Conservation (phyloP, 345 rosid species). For the Gynandropsis gynandra region DNA sequence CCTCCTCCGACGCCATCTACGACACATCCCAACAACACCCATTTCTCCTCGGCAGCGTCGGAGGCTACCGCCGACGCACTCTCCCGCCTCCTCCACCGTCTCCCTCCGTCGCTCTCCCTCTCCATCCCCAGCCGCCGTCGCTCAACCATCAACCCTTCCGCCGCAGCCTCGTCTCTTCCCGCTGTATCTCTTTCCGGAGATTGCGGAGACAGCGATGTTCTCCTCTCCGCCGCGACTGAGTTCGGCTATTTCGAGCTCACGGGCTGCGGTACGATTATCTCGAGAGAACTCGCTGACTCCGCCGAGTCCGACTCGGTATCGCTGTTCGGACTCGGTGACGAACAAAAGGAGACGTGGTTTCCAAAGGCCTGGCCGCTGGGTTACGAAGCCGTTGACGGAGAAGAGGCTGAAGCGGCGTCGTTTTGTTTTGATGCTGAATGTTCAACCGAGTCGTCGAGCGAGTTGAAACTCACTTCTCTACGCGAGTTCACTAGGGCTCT, state of each 20-base stretch:
- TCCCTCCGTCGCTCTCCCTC: conserved; percentile 63
- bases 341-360: conserved; percentile 38
- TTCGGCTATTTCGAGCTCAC: conserved; percentile 54
- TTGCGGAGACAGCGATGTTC: conserved; percentile 18
- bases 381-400: conserved; percentile 30
- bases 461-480: conserved; percentile 35
- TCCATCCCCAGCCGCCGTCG: conserved; percentile 51
- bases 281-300: conserved; percentile 46
- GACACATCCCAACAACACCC: conserved; percentile 30
- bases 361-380: conserved; percentile 76
- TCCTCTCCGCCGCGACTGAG: conserved; percentile 37
- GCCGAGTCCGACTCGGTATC: conserved; percentile 51
- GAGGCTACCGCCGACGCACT: conserved; percentile 46
- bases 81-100: conserved; percentile 64
- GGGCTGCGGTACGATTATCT: conserved; percentile 16
- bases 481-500: conserved; percentile 37
- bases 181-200: conserved; percentile 34
- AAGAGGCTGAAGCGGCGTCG: conserved; percentile 39
- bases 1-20: conserved; percentile 82
- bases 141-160: conserved; percentile 12
- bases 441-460: conserved; percentile 31
- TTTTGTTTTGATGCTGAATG: conserved; percentile 45
- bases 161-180: conserved; percentile 29
- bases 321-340: conserved; percentile 41
- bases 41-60: conserved; percentile 18